phyloP scores from a whole-genome alignment of 2,329 filamentous ascomycete species.

The Neurospora crassa region DNA sequence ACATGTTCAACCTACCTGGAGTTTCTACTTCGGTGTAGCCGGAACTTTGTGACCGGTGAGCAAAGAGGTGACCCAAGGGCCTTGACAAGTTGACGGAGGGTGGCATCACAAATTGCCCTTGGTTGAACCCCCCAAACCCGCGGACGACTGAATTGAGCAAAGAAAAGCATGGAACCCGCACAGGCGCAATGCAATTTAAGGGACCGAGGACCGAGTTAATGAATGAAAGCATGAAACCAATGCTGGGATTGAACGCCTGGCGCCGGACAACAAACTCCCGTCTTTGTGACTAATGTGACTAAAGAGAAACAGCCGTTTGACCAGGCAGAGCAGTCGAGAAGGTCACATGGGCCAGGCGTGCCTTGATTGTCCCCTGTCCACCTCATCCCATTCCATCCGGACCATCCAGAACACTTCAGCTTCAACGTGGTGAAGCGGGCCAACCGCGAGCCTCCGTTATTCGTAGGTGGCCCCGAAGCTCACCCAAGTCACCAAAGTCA shows the following conservation, averaged over 20 bases:
- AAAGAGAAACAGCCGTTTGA: conserved; percentile 8
- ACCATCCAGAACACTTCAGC: not conserved
- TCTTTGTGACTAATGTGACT: conserved; percentile 13
- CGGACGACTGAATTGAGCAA: not conserved
- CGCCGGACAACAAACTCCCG: not conserved
- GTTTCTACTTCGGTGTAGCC: not conserved
- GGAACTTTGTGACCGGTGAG: not conserved
- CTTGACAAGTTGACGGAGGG: not conserved
- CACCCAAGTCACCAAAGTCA: not conserved
- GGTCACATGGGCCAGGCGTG: conserved; percentile 14
- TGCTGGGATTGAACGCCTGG: not conserved
- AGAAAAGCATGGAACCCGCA: not conserved
- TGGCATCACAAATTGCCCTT: not conserved
- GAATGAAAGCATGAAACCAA: not conserved
- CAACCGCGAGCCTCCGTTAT: not conserved
- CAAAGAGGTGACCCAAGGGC: not conserved
- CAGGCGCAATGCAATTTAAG: not conserved
- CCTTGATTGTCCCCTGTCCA: conserved; percentile 6
- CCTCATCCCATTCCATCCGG: conserved; percentile 11
- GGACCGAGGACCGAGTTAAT: not conserved
- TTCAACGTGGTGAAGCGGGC: not conserved
- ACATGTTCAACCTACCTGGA: not conserved
- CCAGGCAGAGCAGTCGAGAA: conserved; percentile 11
- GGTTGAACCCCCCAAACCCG: not conserved
- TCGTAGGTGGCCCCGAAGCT: not conserved